phyloP scores from a whole-genome alignment of 352 stramenopile species.

The Globisporangium solare region DNA sequence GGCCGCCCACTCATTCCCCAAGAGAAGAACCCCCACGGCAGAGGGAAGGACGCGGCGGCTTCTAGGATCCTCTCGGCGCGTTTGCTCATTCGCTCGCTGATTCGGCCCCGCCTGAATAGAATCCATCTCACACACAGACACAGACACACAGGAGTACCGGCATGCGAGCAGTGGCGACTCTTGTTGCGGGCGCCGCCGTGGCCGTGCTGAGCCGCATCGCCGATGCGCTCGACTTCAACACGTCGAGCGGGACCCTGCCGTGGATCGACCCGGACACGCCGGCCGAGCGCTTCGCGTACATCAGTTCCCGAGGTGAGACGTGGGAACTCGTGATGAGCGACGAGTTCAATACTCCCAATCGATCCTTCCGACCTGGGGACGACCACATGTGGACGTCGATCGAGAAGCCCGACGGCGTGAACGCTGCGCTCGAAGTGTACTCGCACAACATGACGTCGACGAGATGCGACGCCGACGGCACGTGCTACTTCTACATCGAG shows the following conservation, averaged over 20 bases:
- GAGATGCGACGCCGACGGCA: constrained; percentile 33
- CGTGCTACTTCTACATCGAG: constrained; percentile 51
- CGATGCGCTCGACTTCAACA: constrained; percentile 25
- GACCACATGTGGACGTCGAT: constrained; percentile 93
- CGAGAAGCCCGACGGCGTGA: constrained; percentile 67
- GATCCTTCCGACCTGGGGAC: constrained; percentile 86
- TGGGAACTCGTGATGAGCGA: constrained; percentile 78
- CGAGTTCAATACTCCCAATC: constrained; percentile 56
- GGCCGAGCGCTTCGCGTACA: constrained; percentile 30
- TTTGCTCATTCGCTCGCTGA: no score
- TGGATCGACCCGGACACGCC: constrained; percentile 69
- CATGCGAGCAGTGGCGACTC: no score
- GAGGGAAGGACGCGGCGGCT: no score
- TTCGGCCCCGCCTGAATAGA: no score
- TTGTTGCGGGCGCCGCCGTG: no score
- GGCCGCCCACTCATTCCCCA: no score
- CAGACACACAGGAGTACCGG: no score
- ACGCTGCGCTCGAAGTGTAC: constrained; percentile 66
- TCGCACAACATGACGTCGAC: constrained; percentile 69
- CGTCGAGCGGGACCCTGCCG: constrained; percentile 47
- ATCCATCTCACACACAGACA: no score
- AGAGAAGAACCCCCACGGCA: no score
- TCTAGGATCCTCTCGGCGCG: no score
- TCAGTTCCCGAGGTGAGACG: constrained; percentile 41
- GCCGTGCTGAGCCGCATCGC: neutral